Evolutionary conservation across 108 stramenopile species (phyloP).

Genomic region (Cyclostephanos tholiformis): DNA sequence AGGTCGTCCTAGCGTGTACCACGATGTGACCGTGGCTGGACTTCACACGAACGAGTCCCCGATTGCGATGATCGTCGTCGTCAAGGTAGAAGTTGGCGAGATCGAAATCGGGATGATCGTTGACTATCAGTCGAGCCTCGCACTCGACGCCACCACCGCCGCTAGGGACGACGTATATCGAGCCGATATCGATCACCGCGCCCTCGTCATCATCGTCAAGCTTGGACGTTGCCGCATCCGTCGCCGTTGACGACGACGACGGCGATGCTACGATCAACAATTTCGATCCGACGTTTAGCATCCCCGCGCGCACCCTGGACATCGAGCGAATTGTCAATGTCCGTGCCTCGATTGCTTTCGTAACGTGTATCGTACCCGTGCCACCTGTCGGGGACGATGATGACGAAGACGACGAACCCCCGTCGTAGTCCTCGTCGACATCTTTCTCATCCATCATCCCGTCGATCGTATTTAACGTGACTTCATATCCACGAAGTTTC

Average conservation of each 20-base stretch:
- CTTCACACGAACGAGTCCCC: constrained; percentile 73
- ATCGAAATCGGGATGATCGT: not conserved
- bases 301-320: constrained; percentile 68
- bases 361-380: constrained; percentile 48
- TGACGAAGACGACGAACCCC: not conserved
- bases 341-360: constrained; percentile 71
- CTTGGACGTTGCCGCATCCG: not conserved
- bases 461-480: not conserved
- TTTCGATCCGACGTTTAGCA: constrained; percentile 64
- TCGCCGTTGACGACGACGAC: constrained; percentile 1
- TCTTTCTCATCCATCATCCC: not conserved
- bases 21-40: constrained; percentile 72
- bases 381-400: not conserved
- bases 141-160: constrained; percentile 24
- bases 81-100: not conserved
- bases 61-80: not conserved
- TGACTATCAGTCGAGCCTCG: constrained; percentile 25
- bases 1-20: constrained; percentile 27
- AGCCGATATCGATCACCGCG: constrained; percentile 74
- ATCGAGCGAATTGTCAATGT: constrained; percentile 43
- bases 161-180: constrained; percentile 65
- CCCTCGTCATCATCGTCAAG: constrained; percentile 79
- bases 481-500: not conserved
- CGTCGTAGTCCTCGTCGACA: not conserved
- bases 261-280: constrained; percentile 42